Base-by-base conservation (phyloP, 2,329 filamentous ascomycete species). In the Cordyceps farinosa region DNA sequence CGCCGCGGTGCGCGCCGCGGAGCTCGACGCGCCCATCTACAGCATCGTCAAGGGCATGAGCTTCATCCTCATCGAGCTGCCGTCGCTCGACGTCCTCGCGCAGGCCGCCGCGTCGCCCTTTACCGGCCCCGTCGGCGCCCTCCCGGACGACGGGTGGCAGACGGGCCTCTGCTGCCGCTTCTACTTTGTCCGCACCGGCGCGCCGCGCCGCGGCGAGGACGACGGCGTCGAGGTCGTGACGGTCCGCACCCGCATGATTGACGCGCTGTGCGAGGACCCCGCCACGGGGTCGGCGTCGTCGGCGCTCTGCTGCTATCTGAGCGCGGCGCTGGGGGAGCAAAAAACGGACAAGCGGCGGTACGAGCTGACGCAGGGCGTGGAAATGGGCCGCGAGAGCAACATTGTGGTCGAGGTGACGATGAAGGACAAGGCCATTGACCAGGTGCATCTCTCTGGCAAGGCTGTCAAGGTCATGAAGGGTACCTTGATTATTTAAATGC, bases 31-130 rank as follows among this genome's bases (percentile, higher is more conserved):
- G 9, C 81, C 83, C 15, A 70, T 85, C 22, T 80, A 87, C 62
- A 87, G 84, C 66, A 84, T 92, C 52, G 89, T 92, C 42, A 85
- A 85, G 51, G 90, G 90, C 54, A 89, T 93, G 87, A 85, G 84
- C 1, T 92, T 92, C 73, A 75, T 86, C n/a, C 81, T 91, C 38
- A 78, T 90, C 15, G 77, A 84, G 67, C 78, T 95, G 29, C 78
- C 84, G 0, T 81, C 80, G 61, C 74, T 91, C 10, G 85, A 86
- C 36, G 80, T 82, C 8, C 78, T 94, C 22, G 80, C 76, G 5
- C 68, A 74, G 13, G 76, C 79, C 3, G 67, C 74, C 36, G 67
- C 68, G 3, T 69, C 72, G 40, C 67, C 69, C 36, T 70, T 77
- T 13, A 69, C 78, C 48, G 73, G 80, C 67, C 69, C 66, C 10